Conservation (phyloP, 495 filamentous ascomycete genomes). For the Neurospora sp. region DNA sequence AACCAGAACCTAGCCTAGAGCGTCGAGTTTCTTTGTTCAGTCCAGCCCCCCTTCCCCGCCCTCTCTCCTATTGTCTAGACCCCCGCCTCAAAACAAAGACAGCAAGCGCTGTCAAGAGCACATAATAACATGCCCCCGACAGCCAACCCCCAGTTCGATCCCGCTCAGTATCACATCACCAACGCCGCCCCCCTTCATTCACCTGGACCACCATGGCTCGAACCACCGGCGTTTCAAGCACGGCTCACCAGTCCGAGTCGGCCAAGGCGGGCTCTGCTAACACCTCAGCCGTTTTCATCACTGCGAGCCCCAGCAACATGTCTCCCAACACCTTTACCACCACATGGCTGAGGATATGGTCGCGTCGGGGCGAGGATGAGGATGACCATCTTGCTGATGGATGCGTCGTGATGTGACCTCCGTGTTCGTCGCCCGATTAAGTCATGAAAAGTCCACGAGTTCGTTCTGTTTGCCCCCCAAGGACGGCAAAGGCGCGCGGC, state of each 20-base stretch:
- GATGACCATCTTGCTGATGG: neutral
- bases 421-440: neutral
- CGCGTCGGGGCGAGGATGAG: neutral
- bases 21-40: neutral
- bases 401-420: neutral
- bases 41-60: neutral
- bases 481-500: neutral
- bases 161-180: neutral
- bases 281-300: neutral
- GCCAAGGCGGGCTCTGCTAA: neutral
- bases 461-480: neutral
- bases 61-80: neutral
- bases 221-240: neutral
- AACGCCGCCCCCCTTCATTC: neutral
- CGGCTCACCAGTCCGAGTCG: neutral
- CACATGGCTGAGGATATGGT: neutral
- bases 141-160: neutral
- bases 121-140: neutral
- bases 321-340: neutral
- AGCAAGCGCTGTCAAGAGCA: neutral
- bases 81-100: neutral
- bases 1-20: neutral
- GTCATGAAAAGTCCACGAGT: neutral
- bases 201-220: neutral
- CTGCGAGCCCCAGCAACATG: neutral